A percentile compares a stretch with the other conserved stretches of the same genome.
phyloP scores from a whole-genome alignment of 208 protist species.

The Trypanosoma cruzi region DNA sequence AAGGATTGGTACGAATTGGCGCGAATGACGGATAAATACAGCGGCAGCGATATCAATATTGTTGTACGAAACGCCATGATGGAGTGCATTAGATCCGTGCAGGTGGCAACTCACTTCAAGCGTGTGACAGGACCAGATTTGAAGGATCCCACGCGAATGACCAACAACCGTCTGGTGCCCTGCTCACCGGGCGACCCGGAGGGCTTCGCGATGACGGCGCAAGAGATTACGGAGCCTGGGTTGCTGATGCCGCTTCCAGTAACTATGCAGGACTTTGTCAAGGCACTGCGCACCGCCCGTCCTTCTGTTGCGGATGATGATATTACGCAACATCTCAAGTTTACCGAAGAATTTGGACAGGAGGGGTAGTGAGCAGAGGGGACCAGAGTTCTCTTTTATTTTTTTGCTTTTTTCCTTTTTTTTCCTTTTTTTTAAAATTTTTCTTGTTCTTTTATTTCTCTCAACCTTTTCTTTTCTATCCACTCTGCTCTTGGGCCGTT shows the following conservation, averaged over 20 bases:
- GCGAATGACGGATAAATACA: conserved; percentile 92
- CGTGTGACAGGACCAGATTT: conserved; percentile 76
- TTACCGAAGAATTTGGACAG: conserved; percentile 97
- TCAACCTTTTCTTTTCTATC: too few relatives aligned
- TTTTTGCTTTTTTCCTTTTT: not conserved
- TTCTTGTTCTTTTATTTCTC: too few relatives aligned
- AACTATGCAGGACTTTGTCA: conserved; percentile 93
- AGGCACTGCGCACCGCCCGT: conserved; percentile 82
- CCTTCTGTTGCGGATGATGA: conserved; percentile 93
- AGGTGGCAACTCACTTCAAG: conserved; percentile 98
- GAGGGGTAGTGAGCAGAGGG: conserved; percentile 81
- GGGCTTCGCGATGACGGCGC: conserved; percentile 93
- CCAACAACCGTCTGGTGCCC: conserved; percentile 88
- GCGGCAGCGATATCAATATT: conserved; percentile 97
- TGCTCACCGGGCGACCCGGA: conserved; percentile 95
- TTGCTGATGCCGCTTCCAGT: conserved; percentile 92
- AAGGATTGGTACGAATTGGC: conserved; percentile 93
- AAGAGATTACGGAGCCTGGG: conserved; percentile 90
- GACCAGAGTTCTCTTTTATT: not conserved
- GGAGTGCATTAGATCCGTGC: conserved; percentile 96
- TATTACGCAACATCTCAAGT: conserved; percentile 93
- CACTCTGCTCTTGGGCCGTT: too few relatives aligned
- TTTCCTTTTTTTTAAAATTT: conserved; percentile 13
- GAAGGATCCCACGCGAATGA: conserved; percentile 67
- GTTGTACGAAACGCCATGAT: conserved; percentile 98